Evolutionary conservation across 768 basidiomycete species (phyloP).

Genomic region (Suillus fuscotomentosus): DNA sequence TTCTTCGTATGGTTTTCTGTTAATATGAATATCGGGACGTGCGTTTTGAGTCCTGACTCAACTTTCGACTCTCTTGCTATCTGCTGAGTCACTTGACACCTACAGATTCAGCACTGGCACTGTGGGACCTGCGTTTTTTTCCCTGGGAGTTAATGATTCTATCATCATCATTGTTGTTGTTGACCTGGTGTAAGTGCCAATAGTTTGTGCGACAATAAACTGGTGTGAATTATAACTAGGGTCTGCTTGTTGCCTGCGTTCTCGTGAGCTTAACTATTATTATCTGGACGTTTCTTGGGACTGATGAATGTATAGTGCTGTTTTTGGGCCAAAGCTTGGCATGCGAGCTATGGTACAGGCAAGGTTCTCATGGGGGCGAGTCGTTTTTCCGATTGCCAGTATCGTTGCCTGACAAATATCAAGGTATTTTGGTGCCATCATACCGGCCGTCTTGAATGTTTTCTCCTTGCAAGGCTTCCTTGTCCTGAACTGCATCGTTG

Average conservation of each 20-base stretch:
- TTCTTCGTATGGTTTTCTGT: constrained; percentile 54
- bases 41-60: constrained; percentile 14
- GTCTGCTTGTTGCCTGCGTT: constrained; percentile 35
- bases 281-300: neutral
- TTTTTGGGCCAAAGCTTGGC: constrained; percentile 54
- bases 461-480: constrained; percentile 55
- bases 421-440: constrained; percentile 39
- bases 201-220: neutral
- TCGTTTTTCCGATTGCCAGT: neutral
- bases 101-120: constrained; percentile 49
- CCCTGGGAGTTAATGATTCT: constrained; percentile 43
- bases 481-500: constrained; percentile 60
- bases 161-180: constrained; percentile 40
- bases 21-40: constrained; percentile 44
- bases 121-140: constrained; percentile 49
- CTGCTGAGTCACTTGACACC: neutral
- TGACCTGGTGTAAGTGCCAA: constrained; percentile 40
- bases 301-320: constrained; percentile 31
- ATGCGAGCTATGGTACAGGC: constrained; percentile 59
- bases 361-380: constrained; percentile 52
- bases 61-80: neutral
- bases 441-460: constrained; percentile 47
- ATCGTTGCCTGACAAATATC: constrained; percentile 2
- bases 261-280: constrained; percentile 28
- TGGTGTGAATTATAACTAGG: constrained; percentile 16